Base-by-base conservation (phyloP, 495 filamentous ascomycete genomes). In the Podospora australis region DNA sequence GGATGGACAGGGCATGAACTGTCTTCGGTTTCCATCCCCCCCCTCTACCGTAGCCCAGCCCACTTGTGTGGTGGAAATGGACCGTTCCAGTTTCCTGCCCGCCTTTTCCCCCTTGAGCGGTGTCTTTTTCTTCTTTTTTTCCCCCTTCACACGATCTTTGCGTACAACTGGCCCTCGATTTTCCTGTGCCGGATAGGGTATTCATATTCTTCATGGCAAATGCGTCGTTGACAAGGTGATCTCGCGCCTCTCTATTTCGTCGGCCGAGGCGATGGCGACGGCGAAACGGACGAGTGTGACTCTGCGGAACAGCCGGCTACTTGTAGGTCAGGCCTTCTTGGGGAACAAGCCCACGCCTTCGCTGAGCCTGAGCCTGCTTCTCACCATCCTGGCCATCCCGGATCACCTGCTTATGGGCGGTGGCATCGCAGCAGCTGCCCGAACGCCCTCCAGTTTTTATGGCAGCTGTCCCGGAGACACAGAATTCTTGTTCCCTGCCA, bases 191-290 rank as follows among this genome's bases (percentile, higher is more conserved):
- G 7, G 4, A 21, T n/a, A 21, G 38, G 40, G 14, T 45, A 19
- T 32, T 24, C 16, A 8, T n/a, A 13, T 24, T 24, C 16, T 45
- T 29, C 26, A 21, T 17, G 16, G 23, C 48, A 40, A 38, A 62
- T 62, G 56, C 35, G 42, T 50, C 39, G 29, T 16, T 54, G 50
- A 61, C 21, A 42, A 23, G 38, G 19, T 36, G 20, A 16, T 46
- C 39, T 24, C 51, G 46, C 52, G 45, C 40, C 46, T 44, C 30
- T 50, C 42, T 36, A 17, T 48, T 48, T 59, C 39, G 34, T 45
- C 54, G 48, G 56, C 42, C 47, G 54, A 45, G 55, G 57, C 57
- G 48, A 58, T 63, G 59, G 57, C 59, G 41, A 58, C 53, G 50
- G 60, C 43, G 54, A 51, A 32, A 39, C 42, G 36, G 40, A 45